Conservation (phyloP, 2,329 filamentous ascomycete genomes). For the Rutstroemia sydowiana region DNA sequence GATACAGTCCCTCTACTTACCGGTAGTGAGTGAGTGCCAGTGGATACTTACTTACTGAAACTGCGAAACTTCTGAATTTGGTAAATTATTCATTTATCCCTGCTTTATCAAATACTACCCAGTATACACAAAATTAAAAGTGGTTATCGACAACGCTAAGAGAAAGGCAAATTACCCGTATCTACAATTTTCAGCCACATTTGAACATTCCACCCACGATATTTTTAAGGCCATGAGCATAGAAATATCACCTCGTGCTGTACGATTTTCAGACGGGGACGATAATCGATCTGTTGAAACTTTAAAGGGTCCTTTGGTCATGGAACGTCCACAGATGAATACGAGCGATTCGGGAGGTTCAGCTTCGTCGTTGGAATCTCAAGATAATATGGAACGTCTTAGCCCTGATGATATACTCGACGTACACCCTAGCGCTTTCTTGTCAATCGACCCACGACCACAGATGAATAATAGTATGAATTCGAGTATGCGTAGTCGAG, state of each 20-base stretch:
- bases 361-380: conserved; percentile 5
- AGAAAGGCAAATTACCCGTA: too few species aligned
- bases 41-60: too few species aligned
- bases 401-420: conserved; percentile 15
- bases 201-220: not conserved
- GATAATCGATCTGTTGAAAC: conserved; percentile 40
- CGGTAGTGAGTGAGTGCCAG: too few species aligned
- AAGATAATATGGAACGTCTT: conserved; percentile 27
- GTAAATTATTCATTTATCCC: too few species aligned
- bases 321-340: conserved; percentile 26
- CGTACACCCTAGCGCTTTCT: conserved; percentile 16
- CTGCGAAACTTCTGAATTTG: too few species aligned
- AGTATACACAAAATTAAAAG: conserved; percentile 3
- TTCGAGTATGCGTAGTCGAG: conserved; percentile 34
- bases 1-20: too few species aligned
- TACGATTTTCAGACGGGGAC: conserved; percentile 48
- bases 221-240: conserved; percentile 24
- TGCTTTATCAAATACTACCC: conserved; percentile 1
- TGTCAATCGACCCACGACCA: conserved; percentile 21
- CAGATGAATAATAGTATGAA: conserved; percentile 22
- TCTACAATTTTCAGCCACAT: not conserved
- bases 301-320: conserved; percentile 31
- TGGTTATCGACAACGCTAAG: conserved; percentile 11
- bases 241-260: conserved; percentile 47
- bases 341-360: conserved; percentile 40